Percentiles rank a stretch among this genome's conserved stretches.
Conservation (phyloP, 352 stramenopile species). For the Phytophthora hybrid region DNA sequence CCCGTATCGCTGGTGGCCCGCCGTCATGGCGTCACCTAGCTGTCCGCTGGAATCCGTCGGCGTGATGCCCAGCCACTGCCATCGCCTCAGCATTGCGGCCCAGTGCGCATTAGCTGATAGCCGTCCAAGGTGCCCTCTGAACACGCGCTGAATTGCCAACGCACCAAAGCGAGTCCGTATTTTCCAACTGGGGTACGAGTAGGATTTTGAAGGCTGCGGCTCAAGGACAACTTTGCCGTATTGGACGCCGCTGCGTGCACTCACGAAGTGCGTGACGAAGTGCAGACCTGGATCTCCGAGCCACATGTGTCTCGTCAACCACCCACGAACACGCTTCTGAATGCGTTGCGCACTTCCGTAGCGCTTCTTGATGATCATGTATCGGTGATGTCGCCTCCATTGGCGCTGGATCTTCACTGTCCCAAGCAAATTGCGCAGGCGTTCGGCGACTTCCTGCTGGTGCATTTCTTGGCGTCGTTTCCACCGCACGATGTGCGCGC, state of each 20-base stretch:
- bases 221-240: constrained; percentile 62
- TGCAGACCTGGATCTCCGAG: constrained; percentile 60
- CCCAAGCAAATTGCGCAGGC: constrained; percentile 56
- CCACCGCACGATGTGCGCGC: constrained; percentile 53
- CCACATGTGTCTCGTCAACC: constrained; percentile 76
- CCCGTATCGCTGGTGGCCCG: constrained; percentile 64
- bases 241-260: constrained; percentile 44
- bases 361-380: constrained; percentile 51
- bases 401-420: constrained; percentile 70
- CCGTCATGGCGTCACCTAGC: constrained; percentile 61
- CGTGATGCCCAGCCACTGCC: constrained; percentile 75
- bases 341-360: constrained; percentile 61
- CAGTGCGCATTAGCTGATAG: constrained; percentile 67
- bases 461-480: constrained; percentile 42
- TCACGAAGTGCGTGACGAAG: constrained; percentile 53
- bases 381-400: constrained; percentile 61
- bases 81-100: constrained; percentile 73
- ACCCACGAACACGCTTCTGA: constrained; percentile 67
- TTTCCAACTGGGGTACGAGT: constrained; percentile 55
- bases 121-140: constrained; percentile 61
- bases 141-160: constrained; percentile 60
- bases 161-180: constrained; percentile 52
- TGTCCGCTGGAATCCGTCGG: constrained; percentile 35
- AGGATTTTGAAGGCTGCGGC: constrained; percentile 52
- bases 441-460: constrained; percentile 36